Evolutionary conservation across 805 yeast genomes (phyloP), one percentile per base, ranked within the genome.

Genomic region (Candida wancherniae): DNA sequence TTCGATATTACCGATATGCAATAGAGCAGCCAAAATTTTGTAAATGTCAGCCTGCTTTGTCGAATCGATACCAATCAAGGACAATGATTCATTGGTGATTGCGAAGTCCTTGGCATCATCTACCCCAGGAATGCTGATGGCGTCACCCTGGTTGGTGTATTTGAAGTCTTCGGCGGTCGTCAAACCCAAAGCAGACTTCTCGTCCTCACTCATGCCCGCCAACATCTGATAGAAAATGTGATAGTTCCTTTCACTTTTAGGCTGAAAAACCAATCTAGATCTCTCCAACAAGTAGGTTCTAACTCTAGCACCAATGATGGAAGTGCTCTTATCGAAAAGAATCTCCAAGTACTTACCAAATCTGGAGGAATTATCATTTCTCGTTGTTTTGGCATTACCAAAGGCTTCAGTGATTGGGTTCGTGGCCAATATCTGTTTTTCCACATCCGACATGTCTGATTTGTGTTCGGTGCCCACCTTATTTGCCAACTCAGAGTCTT

Each of bases 331-430:
- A 59, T 86, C 83, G 58, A 90, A 90, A 45, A 87, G 66, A 47
- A 90, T 90, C 61, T 90, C 97, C 45, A 90, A 69, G 56, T 90
- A 90, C 59, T 90, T 90, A 53, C 98, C 98, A 53, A 92, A 94
- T 59, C 98, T 81, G 15, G 97, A 90, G 17, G 97, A 92, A 61
- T 90, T 90, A 63, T 90, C 97, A 57, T 90, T 90, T 68, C 98
- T 80, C 12, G 95, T 82, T 2, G 98, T 90, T 55, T 90, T 90
- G 6, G 98, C 97, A 58, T 94, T 92, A 68, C 98, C 98, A 60
- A 92, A 92, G 0, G 97, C 92, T 63, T 92, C 98, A 81, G 92
- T 83, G 48, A 92, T 82, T 3, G 97, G 97, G 55, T 90, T 90
- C 0, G 97, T 92, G 9, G 98, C 97, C 50, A 90, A 71, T 35